Evolutionary conservation across 495 filamentous ascomycete species (phyloP).

Genomic region (Lophium mytilinum): DNA sequence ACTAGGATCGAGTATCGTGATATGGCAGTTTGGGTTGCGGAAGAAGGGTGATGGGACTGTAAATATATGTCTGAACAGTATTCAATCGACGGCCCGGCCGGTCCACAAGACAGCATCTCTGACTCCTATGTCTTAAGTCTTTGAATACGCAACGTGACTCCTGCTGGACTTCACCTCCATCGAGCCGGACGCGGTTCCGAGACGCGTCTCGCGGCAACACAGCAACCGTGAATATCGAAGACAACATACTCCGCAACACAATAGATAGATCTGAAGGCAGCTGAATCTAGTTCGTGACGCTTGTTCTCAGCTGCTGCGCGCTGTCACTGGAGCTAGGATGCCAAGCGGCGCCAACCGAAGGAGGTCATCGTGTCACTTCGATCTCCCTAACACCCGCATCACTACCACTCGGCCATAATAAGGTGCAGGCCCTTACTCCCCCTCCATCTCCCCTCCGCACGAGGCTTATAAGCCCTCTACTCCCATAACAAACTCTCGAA

Average conservation of each 20-base stretch:
- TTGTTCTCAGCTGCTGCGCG: too few species aligned
- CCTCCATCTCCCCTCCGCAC: slow-evolving; percentile 7
- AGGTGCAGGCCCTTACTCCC: slow-evolving; percentile 11
- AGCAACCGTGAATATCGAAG: too few species aligned
- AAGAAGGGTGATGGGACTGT: neutral
- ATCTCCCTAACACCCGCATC: slow-evolving; percentile 10
- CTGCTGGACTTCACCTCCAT: too few species aligned
- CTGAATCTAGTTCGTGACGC: too few species aligned
- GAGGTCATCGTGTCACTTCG: slow-evolving; percentile 1
- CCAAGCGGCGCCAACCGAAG: neutral
- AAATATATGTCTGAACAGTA: slow-evolving; percentile 1
- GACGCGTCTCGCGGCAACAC: too few species aligned
- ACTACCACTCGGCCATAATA: slow-evolving; percentile 13
- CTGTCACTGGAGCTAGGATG: neutral
- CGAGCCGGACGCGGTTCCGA: too few species aligned
- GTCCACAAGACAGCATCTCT: too few species aligned
- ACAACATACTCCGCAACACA: too few species aligned
- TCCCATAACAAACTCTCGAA: slow-evolving; percentile 1
- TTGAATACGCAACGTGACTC: too few species aligned
- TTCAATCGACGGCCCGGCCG: neutral
- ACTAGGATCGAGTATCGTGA: slow-evolving; percentile 47
- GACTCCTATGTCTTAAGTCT: too few species aligned
- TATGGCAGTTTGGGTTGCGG: neutral
- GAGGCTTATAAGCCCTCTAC: neutral
- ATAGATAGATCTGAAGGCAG: too few species aligned